Base-by-base conservation (phyloP, 2,329 filamentous ascomycete species). In the Calonectria hawksworthii region DNA sequence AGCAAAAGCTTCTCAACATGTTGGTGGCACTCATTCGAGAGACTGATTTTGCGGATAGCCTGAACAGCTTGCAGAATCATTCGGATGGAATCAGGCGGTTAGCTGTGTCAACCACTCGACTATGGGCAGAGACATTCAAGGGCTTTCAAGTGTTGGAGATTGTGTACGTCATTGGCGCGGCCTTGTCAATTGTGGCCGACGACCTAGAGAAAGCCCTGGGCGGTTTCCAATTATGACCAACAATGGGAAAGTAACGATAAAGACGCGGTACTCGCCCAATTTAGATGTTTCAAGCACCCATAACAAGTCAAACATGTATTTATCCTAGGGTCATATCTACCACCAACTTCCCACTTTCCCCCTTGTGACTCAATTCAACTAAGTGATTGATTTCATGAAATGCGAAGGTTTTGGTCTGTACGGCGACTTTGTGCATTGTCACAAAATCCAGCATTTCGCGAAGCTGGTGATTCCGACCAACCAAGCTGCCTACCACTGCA, bases 51-150 rank as follows among this genome's bases (percentile, higher is more conserved):
- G 75, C 75, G 21, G 67, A 51, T 2, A 70, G 70, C 44, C 52
- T 80, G 4, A 70, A 78, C 54, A 41, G 75, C 8, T 32, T 72
- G 23, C 73, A 78, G 28, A 68, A 76, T n/a, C 77, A 78, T 36
- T 63, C 78, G 3, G 47, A 51, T 16, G 74, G 77, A 10, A 75
- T 80, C 18, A 69, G 75, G 28, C 74, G 78, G 1, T 75, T 81
- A 56, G 74, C 74, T 5, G 61, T 73, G 82, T 76, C 75, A 18
- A 78, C 78, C 8, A 69, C 82, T 11, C 78, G 75, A 34, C 66
- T 84, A 28, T 85, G 83, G 83, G 80, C 81, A 2, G 73, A 78
- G 32, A 79, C 83, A 10, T 82, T 82, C 66, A 80, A 82, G 52
- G 83, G 83, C 2, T 74, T 77, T 14, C 80, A 82, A 32, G 75